Evolutionary conservation across 2,329 filamentous ascomycete species (phyloP), one percentile per base, ranked within the genome.

Genomic region (Ceratocystis albifundus): DNA sequence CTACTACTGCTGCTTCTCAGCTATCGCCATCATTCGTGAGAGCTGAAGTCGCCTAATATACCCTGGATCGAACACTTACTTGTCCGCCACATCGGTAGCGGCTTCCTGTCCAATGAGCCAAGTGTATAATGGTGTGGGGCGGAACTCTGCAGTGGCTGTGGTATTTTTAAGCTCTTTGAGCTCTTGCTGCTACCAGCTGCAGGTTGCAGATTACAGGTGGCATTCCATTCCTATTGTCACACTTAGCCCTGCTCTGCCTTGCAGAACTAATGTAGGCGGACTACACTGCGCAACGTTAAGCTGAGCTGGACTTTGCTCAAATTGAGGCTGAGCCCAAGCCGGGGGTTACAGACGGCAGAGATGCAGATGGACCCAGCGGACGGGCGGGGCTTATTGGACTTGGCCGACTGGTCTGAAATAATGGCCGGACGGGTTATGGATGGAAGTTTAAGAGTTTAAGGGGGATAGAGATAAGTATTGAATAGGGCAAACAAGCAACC

Each of bases 51-150:
- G 50, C 50, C 50, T 28, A 55, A 55, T 25, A 22, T 28, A 55
- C 50, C 20, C 20, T 25, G 25, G 20, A 55, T 55, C 50, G 20
- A 55, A 55, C 50, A 45, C 61, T 62, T 62, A 45, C 61, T 62
- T 62, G 36, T 62, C 61, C 46, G 61, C 61, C 61, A 62, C 61
- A 44, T 62, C 41, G 50, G 50, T 25, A 22, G 20, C 15, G 50
- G 20, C 12, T 55, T 15, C 50, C 12, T 25, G 20, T 25, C n/a
- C 25, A 25, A 25, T 55, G 50, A 55, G 12, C n/a, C 50, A 25
- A 22, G 50, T 25, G 25, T 55, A 3, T 25, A 15, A 22, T 48
- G 36, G 25, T 25, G 50, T 55, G 50, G 50, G 22, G 20, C 10
- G 3, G 36, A 12, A 41, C 25, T 22, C 50, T 30, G 20, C 30